Evolutionary conservation across 78 protist genomes (phyloP).

Genomic region (Dictyostelium brefeldianum): DNA sequence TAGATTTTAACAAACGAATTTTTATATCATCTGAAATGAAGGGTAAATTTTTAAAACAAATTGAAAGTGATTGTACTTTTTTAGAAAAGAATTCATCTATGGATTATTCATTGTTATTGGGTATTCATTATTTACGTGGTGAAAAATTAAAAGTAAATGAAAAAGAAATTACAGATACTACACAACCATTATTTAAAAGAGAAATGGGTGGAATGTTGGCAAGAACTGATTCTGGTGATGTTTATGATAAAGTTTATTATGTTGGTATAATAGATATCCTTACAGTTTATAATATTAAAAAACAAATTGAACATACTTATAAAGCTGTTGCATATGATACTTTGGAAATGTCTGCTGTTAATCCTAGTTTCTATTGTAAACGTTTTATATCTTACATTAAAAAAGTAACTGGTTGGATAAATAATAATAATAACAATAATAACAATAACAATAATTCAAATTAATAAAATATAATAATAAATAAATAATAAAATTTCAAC

Average conservation of each 20-base stretch:
- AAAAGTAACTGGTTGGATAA: constrained; percentile 58
- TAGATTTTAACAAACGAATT: constrained; percentile 64
- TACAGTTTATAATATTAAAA: constrained; percentile 58
- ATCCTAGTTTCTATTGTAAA: constrained; percentile 49
- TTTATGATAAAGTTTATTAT: constrained; percentile 61
- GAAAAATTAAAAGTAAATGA: not conserved
- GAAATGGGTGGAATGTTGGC: constrained; percentile 60
- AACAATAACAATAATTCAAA: not conserved
- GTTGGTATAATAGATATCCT: constrained; percentile 59
- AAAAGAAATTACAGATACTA: not conserved
- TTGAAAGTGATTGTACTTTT: constrained; percentile 72
- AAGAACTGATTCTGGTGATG: constrained; percentile 38
- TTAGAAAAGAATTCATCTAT: constrained; percentile 57
- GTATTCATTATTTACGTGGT: constrained; percentile 55
- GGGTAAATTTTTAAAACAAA: constrained; percentile 47
- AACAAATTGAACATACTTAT: constrained; percentile 75
- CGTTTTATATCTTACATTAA: constrained; percentile 35
- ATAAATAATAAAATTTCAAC: too few species aligned
- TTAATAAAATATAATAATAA: constrained; percentile 4
- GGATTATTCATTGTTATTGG: constrained; percentile 71
- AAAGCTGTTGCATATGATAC: constrained; percentile 66
- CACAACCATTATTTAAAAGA: constrained; percentile 42
- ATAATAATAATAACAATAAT: constrained; percentile 11
- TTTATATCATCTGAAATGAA: constrained; percentile 56
- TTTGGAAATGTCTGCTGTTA: constrained; percentile 72